These are phyloP conservation scores for Chrysosphaeria jannelii DNA, from an alignment of 2,329 filamentous ascomycete genomes.

Conservation along the genomic window DNA sequence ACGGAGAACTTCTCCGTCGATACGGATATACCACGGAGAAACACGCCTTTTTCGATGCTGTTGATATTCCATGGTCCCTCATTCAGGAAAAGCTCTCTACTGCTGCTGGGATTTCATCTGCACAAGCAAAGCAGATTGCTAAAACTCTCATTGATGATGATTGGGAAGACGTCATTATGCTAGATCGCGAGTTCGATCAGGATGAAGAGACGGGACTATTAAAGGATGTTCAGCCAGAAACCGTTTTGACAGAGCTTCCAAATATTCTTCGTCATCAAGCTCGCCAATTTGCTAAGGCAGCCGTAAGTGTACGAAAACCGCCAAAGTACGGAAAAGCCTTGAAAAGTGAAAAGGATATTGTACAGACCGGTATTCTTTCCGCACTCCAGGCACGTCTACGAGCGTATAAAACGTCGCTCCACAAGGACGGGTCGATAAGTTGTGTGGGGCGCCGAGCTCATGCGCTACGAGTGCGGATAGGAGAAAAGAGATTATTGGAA, in stretches of 20 bases:
- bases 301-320: slow-evolving; percentile 8
- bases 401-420: slow-evolving; percentile 8
- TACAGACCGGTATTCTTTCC: slow-evolving; percentile 10
- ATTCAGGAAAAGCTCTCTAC: slow-evolving; percentile 5
- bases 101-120: slow-evolving; percentile 4
- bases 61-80: slow-evolving; percentile 37
- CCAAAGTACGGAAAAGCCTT: slow-evolving; percentile 5
- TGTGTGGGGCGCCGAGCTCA: background rate
- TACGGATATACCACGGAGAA: slow-evolving; percentile 68
- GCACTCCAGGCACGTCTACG: slow-evolving; percentile 6
- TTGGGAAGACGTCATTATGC: slow-evolving; percentile 44
- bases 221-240: slow-evolving; percentile 2
- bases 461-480: slow-evolving; percentile 9
- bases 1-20: slow-evolving; percentile 51
- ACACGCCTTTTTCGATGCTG: slow-evolving; percentile 54
- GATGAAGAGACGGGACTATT: slow-evolving; percentile 18
- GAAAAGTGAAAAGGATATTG: slow-evolving; percentile 8
- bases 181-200: slow-evolving; percentile 23
- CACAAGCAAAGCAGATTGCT: slow-evolving; percentile 14
- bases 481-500: slow-evolving; percentile 9
- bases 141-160: slow-evolving; percentile 9
- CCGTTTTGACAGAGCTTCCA: slow-evolving; percentile 14
- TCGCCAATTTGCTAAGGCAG: slow-evolving; percentile 17
- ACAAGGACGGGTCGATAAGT: slow-evolving; percentile 6
- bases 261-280: slow-evolving; percentile 21